Conservation (phyloP, 805 yeast species). For the Kluyveromyces siamensis region DNA sequence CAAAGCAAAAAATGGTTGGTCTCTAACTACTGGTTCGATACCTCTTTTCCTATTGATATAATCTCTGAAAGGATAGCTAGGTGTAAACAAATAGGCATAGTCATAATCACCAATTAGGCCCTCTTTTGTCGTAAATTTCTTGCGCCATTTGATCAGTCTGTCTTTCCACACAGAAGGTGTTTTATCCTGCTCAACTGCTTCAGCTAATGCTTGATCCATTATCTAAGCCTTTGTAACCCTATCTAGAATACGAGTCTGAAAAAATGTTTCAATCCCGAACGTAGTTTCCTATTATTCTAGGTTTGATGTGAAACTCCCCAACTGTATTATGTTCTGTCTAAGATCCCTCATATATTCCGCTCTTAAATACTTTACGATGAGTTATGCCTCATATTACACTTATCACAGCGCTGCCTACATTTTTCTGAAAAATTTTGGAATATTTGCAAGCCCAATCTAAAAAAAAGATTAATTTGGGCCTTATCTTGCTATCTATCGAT, state of each 20-base stretch:
- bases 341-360: neutral
- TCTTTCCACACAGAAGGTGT: constrained; percentile 1
- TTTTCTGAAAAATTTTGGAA: too few relatives aligned
- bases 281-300: neutral
- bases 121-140: constrained; percentile 59
- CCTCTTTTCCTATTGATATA: constrained; percentile 24
- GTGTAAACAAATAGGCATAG: constrained; percentile 70
- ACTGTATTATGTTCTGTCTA: too few relatives aligned
- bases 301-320: neutral
- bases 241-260: too few relatives aligned
- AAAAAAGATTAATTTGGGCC: neutral
- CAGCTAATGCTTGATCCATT: constrained; percentile 2
- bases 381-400: neutral
- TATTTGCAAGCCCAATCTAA: too few relatives aligned
- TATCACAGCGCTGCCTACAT: too few relatives aligned
- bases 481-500: neutral
- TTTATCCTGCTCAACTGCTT: neutral
- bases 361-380: neutral
- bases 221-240: neutral
- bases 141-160: constrained; percentile 10
- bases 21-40: constrained; percentile 31
- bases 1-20: constrained; percentile 76
- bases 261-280: neutral
- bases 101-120: constrained; percentile 86
- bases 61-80: constrained; percentile 58